Percentiles rank a stretch among this genome's conserved stretches.
These are phyloP conservation scores for Ceriops decandra DNA, from an alignment of 345 rosid genomes.

Conservation along the genomic window DNA sequence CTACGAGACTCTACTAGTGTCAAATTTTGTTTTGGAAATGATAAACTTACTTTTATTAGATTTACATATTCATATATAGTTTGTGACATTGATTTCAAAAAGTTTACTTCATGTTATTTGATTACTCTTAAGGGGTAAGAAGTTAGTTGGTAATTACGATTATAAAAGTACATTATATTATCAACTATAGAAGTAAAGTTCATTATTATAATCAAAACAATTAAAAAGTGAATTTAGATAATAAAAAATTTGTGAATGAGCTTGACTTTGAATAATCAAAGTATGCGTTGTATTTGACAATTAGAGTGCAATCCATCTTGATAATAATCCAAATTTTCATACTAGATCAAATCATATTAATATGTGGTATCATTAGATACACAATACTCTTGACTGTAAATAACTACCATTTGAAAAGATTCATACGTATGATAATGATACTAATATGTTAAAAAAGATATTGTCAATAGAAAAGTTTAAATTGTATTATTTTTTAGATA, in stretches of 20 bases:
- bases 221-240: too few species aligned
- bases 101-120: too few species aligned
- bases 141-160: too few species aligned
- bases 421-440: background rate
- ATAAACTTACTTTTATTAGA: background rate
- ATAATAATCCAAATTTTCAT: too few species aligned
- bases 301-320: too few species aligned
- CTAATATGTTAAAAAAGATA: background rate
- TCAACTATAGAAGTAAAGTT: rapidly evolving
- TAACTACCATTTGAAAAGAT: background rate
- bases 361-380: background rate
- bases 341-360: background rate
- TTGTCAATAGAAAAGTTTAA: background rate
- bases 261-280: too few species aligned
- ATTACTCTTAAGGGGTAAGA: too few species aligned
- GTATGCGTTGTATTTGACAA: too few species aligned
- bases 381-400: background rate
- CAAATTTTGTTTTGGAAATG: too few species aligned
- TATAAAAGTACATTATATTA: too few species aligned
- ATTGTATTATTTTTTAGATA: background rate
- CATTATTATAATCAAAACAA: rapidly evolving
- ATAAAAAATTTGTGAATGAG: too few species aligned
- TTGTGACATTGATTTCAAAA: too few species aligned
- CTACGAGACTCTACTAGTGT: rapidly evolving
- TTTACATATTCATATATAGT: background rate